Conservation (phyloP, 257 asterid genomes). For the Leptodermis oblonga region DNA sequence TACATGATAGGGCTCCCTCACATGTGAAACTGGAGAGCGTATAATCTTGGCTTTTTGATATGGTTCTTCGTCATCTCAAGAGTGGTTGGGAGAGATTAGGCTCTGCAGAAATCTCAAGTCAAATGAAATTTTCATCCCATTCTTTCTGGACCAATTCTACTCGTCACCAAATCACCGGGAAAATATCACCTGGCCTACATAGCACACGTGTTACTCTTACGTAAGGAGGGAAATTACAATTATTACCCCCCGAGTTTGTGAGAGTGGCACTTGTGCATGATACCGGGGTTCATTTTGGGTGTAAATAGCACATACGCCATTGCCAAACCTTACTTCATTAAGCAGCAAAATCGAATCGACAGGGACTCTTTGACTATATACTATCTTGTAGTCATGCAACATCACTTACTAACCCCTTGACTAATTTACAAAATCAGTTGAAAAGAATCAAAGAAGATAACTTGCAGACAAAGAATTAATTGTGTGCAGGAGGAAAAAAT, state of each 20-base stretch:
- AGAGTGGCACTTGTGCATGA: too few relatives aligned
- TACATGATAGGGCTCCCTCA: conserved; percentile 16
- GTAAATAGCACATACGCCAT: background rate
- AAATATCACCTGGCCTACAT: too few relatives aligned
- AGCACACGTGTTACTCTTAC: too few relatives aligned
- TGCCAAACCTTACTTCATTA: background rate
- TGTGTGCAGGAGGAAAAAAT: background rate
- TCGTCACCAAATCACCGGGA: background rate
- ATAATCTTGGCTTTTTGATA: conserved; percentile 9
- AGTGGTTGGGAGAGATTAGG: conserved; percentile 28
- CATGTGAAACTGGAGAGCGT: conserved; percentile 22
- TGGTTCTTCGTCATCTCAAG: background rate
- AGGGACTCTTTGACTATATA: background rate
- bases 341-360: background rate
- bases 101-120: background rate
- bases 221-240: too few relatives aligned
- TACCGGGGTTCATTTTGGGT: background rate
- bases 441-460: conserved; percentile 7
- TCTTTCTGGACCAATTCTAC: background rate
- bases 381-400: conserved; percentile 3
- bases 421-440: background rate
- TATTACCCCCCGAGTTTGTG: too few relatives aligned
- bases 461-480: conserved; percentile 9
- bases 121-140: background rate
- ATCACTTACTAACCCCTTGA: background rate